Conservation (phyloP, 179 eudicot genomes). For the Beta lomatogona region DNA sequence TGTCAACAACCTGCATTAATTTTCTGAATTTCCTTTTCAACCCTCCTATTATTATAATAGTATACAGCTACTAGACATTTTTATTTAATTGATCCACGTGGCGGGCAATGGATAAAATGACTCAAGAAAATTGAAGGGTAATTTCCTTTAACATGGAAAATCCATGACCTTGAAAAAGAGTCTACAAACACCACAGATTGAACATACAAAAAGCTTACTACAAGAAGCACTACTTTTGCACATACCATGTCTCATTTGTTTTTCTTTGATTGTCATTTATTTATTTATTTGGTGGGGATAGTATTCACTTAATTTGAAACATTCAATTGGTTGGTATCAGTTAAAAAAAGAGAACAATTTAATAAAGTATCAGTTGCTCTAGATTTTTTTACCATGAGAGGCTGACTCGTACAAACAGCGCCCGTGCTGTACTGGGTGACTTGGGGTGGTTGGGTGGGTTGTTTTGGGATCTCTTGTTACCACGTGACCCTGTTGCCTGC, state of each 20-base stretch:
- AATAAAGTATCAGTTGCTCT: not conserved
- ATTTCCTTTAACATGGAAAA: conserved; percentile 5
- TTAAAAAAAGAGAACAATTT: not conserved
- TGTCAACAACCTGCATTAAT: not conserved
- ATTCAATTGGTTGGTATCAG: not conserved
- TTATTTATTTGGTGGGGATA: no score
- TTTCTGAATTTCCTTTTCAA: not conserved
- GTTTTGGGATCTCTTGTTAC: not conserved
- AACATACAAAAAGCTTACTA: not conserved
- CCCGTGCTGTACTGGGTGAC: not conserved
- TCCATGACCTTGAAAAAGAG: conserved; percentile 2
- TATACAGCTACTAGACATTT: not conserved
- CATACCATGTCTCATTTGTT: no score
- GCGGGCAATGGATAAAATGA: not conserved
- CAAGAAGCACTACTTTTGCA: not conserved
- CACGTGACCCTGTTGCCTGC: not conserved
- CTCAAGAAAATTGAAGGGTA: not conserved
- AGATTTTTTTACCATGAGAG: not conserved
- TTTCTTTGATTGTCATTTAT: no score
- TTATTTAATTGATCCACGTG: not conserved
- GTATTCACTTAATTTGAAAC: not conserved
- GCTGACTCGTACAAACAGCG: not conserved
- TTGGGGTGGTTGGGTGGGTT: not conserved
- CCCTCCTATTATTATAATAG: not conserved
- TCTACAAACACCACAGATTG: not conserved